Evolutionary conservation across 805 yeast species (phyloP).

Genomic region (Ogataea paradorogensis): DNA sequence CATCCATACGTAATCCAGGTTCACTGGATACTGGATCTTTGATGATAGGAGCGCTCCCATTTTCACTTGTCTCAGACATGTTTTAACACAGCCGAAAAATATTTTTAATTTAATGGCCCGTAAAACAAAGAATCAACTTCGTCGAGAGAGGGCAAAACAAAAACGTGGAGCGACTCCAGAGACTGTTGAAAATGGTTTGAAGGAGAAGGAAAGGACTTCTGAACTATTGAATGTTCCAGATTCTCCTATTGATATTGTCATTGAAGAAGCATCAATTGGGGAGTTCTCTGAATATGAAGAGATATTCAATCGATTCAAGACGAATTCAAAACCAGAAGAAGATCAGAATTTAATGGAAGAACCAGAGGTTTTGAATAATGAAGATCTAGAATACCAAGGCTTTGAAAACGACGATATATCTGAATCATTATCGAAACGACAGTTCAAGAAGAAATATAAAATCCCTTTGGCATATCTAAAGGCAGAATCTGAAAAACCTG

Average conservation of each 20-base stretch:
- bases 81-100: slow-evolving; percentile 5
- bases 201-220: too few species aligned
- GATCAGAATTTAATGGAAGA: slow-evolving; percentile 11
- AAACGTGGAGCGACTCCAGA: slow-evolving; percentile 8
- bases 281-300: slow-evolving; percentile 15
- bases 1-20: slow-evolving; percentile 4
- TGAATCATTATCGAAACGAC: slow-evolving; percentile 42
- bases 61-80: slow-evolving; percentile 7
- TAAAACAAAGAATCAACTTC: slow-evolving; percentile 51
- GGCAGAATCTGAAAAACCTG: slow-evolving; percentile 58
- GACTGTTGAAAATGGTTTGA: neutral
- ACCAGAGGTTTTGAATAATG: slow-evolving; percentile 9
- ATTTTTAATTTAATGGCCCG: slow-evolving; percentile 20
- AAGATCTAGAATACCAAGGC: slow-evolving; percentile 17
- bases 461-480: slow-evolving; percentile 70
- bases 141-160: slow-evolving; percentile 48
- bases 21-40: slow-evolving; percentile 7
- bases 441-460: slow-evolving; percentile 49
- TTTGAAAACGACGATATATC: slow-evolving; percentile 25
- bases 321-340: neutral
- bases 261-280: slow-evolving; percentile 15
- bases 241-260: slow-evolving; percentile 4
- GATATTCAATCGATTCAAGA: slow-evolving; percentile 24
- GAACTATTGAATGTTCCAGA: slow-evolving; percentile 1
- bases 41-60: slow-evolving; percentile 1